Conservation (phyloP, 148 eudicot genomes). For the Heliamphora exappendiculata region DNA sequence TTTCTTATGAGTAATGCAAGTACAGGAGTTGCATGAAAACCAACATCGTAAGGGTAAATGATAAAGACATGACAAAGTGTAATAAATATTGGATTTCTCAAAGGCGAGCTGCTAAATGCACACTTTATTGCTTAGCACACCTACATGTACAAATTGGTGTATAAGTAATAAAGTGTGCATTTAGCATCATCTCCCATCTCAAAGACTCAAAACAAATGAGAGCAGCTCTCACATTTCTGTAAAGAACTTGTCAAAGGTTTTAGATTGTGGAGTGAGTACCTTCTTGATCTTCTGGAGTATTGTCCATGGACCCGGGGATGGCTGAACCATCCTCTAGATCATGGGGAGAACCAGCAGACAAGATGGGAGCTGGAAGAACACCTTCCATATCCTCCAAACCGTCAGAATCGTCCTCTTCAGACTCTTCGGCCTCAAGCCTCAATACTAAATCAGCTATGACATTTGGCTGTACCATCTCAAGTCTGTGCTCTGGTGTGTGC, state of each 20-base stretch:
- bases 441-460: background rate
- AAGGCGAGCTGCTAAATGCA: too few species aligned
- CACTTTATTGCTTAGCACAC: too few species aligned
- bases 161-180: background rate
- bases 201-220: background rate
- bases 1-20: too few species aligned
- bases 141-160: too few species aligned
- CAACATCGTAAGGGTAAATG: too few species aligned
- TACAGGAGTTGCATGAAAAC: too few species aligned
- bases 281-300: background rate
- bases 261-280: background rate
- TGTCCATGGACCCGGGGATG: background rate
- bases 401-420: background rate
- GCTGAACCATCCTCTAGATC: slow-evolving; percentile 8
- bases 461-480: slow-evolving; percentile 30
- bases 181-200: too few species aligned
- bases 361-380: background rate
- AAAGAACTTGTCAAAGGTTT: background rate
- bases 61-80: too few species aligned
- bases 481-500: slow-evolving; percentile 60
- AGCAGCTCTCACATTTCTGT: background rate
- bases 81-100: too few species aligned
- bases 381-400: background rate
- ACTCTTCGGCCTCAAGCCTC: background rate
- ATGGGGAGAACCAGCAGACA: background rate